A percentile compares a stretch with the other conserved stretches of the same genome.
phyloP scores from a whole-genome alignment of 73 alveolate species.

The Paramecium octaurelia region DNA sequence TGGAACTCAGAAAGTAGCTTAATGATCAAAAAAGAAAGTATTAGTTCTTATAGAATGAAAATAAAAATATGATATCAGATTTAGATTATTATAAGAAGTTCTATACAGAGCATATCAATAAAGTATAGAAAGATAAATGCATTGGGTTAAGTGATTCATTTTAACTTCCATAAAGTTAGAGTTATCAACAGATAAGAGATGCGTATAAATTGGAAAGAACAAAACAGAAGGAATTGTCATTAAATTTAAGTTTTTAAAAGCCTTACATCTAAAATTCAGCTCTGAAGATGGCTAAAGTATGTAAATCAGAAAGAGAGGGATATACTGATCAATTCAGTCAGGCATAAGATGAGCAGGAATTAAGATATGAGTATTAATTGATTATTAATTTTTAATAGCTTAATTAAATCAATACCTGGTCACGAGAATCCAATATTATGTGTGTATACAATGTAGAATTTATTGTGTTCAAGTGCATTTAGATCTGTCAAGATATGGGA shows the following conservation, averaged over 20 bases:
- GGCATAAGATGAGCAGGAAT: not conserved
- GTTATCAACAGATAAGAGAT: not conserved
- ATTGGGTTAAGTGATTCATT: not conserved
- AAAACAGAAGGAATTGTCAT: not conserved
- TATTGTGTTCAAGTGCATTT: constrained; percentile 1
- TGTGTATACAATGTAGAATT: not conserved
- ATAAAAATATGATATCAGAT: not conserved
- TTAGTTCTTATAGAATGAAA: not conserved
- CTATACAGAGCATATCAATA: not conserved
- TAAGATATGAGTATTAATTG: not conserved
- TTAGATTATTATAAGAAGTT: constrained; percentile 26
- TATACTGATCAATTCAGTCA: not conserved
- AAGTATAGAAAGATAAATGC: constrained; percentile 23
- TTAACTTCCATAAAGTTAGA: not conserved
- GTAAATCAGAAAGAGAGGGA: not conserved
- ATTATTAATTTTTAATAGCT: not conserved
- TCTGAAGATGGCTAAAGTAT: not conserved
- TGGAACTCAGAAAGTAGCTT: not conserved
- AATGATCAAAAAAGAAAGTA: not conserved
- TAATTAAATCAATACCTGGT: not conserved
- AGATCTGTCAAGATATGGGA: constrained; percentile 28
- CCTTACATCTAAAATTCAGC: not conserved
- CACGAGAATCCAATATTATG: constrained; percentile 6
- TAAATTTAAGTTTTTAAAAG: constrained; percentile 9
- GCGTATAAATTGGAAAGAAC: not conserved